A percentile compares a stretch with the other conserved stretches of the same genome.
Conservation (phyloP, 768 basidiomycete genomes). For the Paxillus ammoniavirescens region DNA sequence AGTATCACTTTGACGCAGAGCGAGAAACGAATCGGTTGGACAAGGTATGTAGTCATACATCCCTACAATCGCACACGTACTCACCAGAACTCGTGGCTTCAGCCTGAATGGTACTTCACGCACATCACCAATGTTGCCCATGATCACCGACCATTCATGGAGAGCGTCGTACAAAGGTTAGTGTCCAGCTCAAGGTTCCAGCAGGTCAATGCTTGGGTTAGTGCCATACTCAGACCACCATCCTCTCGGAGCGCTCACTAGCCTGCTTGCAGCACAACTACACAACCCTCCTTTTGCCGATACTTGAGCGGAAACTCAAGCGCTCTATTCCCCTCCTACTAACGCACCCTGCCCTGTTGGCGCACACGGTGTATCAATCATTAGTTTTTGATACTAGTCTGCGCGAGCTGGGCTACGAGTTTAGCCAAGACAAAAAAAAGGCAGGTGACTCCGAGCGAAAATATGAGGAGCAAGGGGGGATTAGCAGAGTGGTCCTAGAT, state of each 20-base stretch:
- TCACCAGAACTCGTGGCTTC: background rate
- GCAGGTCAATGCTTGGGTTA: slow-evolving; percentile 74
- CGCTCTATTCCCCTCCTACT: slow-evolving; percentile 74
- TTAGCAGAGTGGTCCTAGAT: slow-evolving; percentile 79
- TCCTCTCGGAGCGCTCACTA: background rate
- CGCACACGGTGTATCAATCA: slow-evolving; percentile 94
- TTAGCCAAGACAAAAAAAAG: slow-evolving; percentile 32
- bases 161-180: slow-evolving; percentile 67
- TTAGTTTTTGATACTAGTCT: slow-evolving; percentile 83
- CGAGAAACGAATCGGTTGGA: slow-evolving; percentile 89
- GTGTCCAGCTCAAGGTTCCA: slow-evolving; percentile 61
- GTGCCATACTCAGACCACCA: slow-evolving; percentile 15
- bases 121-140: slow-evolving; percentile 86
- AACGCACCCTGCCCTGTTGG: slow-evolving; percentile 77
- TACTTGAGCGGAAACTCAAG: slow-evolving; percentile 73
- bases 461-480: slow-evolving; percentile 61
- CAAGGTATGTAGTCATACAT: slow-evolving; percentile 56
- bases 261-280: slow-evolving; percentile 71
- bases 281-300: slow-evolving; percentile 69
- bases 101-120: slow-evolving; percentile 98
- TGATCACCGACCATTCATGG: slow-evolving; percentile 82
- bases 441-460: slow-evolving; percentile 13
- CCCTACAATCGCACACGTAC: background rate
- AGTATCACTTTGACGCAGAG: slow-evolving; percentile 89
- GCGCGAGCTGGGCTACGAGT: slow-evolving; percentile 67